These are phyloP conservation scores for Zalaria sp. DNA, from an alignment of 2,329 filamentous ascomycete genomes.

Conservation along the genomic window DNA sequence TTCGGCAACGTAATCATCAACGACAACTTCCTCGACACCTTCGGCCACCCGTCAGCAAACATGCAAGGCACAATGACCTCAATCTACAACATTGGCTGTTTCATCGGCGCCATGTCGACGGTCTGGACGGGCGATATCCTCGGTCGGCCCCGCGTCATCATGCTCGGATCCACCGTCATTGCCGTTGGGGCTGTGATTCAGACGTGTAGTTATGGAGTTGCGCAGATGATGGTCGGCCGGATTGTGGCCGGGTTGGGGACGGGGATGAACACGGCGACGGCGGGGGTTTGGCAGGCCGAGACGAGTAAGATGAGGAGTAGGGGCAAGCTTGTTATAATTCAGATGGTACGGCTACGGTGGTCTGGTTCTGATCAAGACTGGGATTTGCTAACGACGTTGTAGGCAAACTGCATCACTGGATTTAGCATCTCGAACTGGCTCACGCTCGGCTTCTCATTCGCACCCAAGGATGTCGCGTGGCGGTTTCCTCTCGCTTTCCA, in stretches of 20 bases:
- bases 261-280: slow-evolving; percentile 41
- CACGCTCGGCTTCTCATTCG: slow-evolving; percentile 26
- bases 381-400: not conserved
- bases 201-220: slow-evolving; percentile 25
- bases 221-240: slow-evolving; percentile 31
- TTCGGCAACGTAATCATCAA: slow-evolving; percentile 23
- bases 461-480: slow-evolving; percentile 34
- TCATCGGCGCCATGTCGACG: slow-evolving; percentile 30
- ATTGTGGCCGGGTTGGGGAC: slow-evolving; percentile 40
- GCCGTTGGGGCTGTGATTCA: slow-evolving; percentile 29
- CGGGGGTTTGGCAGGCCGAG: slow-evolving; percentile 38
- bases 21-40: slow-evolving; percentile 21
- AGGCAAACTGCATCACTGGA: slow-evolving; percentile 34
- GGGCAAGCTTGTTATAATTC: slow-evolving; percentile 25
- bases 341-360: slow-evolving; percentile 6
- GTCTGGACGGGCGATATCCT: slow-evolving; percentile 27
- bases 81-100: slow-evolving; percentile 28
- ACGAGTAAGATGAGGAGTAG: slow-evolving; percentile 34
- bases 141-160: slow-evolving; percentile 26
- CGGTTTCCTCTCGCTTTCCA: slow-evolving; percentile 41
- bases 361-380: too few species aligned
- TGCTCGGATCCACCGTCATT: slow-evolving; percentile 24
- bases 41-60: slow-evolving; percentile 18
- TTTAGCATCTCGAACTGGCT: slow-evolving; percentile 36
- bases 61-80: slow-evolving; percentile 24